These are phyloP conservation scores for Biscogniauxia sp. DNA, from an alignment of 2,329 filamentous ascomycete genomes.

Conservation along the genomic window DNA sequence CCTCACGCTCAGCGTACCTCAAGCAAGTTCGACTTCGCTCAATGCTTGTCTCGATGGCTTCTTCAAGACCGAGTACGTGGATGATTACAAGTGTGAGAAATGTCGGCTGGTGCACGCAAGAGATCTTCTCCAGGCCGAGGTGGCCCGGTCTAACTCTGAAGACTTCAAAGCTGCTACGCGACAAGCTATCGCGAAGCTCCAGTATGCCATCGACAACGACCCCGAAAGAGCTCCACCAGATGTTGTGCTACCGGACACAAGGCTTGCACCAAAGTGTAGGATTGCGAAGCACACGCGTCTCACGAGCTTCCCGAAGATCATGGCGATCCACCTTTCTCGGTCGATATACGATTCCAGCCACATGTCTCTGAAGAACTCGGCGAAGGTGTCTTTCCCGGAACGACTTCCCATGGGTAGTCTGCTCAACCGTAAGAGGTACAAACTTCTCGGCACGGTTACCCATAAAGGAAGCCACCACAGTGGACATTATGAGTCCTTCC, in stretches of 20 bases:
- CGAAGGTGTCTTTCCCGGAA: conserved; percentile 91
- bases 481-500: conserved; percentile 95
- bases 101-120: conserved; percentile 84
- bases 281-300: conserved; percentile 89
- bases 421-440: conserved; percentile 75
- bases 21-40: conserved; percentile 75
- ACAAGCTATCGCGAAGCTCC: conserved; percentile 62
- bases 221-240: conserved; percentile 74
- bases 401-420: conserved; percentile 78
- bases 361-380: conserved; percentile 85
- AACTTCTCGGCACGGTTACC: conserved; percentile 80
- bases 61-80: conserved; percentile 92
- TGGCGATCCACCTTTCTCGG: conserved; percentile 88
- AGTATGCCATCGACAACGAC: conserved; percentile 70
- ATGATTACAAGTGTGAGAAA: conserved; percentile 94
- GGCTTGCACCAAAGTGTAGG: conserved; percentile 72
- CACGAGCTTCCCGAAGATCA: conserved; percentile 80
- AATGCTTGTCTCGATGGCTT: conserved; percentile 89
- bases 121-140: conserved; percentile 58
- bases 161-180: conserved; percentile 50
- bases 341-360: conserved; percentile 82
- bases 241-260: conserved; percentile 71
- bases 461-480: conserved; percentile 96
- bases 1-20: conserved; percentile 86
- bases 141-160: conserved; percentile 53